Conservation (phyloP, 495 filamentous ascomycete genomes). For the Staphylotrichum longicolle region DNA sequence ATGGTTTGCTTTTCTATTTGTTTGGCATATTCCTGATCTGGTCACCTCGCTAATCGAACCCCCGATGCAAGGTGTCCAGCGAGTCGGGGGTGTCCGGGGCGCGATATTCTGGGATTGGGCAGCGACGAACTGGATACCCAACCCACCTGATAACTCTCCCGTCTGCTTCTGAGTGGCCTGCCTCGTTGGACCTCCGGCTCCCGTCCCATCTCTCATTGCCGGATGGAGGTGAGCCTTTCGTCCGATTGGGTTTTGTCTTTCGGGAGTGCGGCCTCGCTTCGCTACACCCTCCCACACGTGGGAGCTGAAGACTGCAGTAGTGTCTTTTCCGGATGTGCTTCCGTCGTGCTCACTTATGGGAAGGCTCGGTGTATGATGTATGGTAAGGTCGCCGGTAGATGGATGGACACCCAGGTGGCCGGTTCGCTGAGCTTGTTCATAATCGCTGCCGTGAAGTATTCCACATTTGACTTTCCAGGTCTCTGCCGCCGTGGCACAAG, state of each 20-base stretch:
- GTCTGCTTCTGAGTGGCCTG: neutral
- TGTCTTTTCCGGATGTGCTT: no score
- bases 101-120: conserved; percentile 8
- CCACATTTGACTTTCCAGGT: no score
- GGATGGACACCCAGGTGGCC: no score
- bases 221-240: conserved; percentile 7
- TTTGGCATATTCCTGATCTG: neutral
- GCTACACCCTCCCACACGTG: conserved; percentile 4
- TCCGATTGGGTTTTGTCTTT: neutral
- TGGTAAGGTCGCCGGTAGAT: no score
- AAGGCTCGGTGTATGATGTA: no score
- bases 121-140: conserved; percentile 13
- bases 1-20: neutral
- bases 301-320: neutral
- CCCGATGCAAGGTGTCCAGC: neutral
- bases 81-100: no score
- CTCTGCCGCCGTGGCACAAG: no score
- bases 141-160: neutral
- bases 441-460: no score
- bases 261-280: neutral
- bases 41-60: neutral
- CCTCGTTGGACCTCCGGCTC: neutral
- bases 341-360: neutral
- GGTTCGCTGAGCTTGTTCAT: no score
- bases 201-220: neutral